A percentile compares a stretch with the other conserved stretches of the same genome.
phyloP scores from a whole-genome alignment of 139 green algal genomes.

The Tetraselmis chui region DNA sequence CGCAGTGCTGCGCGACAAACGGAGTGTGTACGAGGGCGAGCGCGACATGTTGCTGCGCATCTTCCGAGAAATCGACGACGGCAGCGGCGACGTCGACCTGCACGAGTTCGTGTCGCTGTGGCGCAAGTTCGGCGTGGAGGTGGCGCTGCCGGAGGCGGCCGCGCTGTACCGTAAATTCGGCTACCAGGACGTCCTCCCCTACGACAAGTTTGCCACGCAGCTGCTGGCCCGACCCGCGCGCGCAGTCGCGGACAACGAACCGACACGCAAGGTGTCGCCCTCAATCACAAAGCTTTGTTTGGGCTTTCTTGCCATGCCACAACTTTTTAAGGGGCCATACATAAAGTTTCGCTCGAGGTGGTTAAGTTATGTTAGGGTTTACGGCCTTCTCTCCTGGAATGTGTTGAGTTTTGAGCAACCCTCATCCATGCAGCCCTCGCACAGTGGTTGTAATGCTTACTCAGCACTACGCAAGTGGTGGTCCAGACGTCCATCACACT shows the following conservation, averaged over 20 bases:
- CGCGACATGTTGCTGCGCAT: conserved; percentile 42
- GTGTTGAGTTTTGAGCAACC: too few relatives aligned
- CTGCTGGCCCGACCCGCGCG: conserved; percentile 11
- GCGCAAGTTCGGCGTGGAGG: conserved; percentile 10
- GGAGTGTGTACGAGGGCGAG: conserved; percentile 40
- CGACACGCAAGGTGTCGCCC: conserved; percentile 2
- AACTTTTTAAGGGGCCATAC: too few relatives aligned
- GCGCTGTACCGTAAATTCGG: not conserved
- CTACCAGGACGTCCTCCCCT: conserved; percentile 6
- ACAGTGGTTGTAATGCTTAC: too few relatives aligned
- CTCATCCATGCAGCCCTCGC: too few relatives aligned
- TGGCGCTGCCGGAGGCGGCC: not conserved
- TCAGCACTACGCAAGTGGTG: too few relatives aligned
- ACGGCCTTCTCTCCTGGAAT: too few relatives aligned
- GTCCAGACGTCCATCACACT: too few relatives aligned
- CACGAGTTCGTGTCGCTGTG: conserved; percentile 37
- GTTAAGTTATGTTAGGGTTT: too few relatives aligned
- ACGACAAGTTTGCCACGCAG: conserved; percentile 11
- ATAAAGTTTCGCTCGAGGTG: too few relatives aligned
- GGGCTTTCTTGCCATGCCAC: too few relatives aligned
- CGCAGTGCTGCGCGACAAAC: conserved; percentile 30
- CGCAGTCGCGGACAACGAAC: not conserved
- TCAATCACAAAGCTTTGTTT: too few relatives aligned
- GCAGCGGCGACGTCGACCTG: conserved; percentile 39
- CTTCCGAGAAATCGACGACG: conserved; percentile 49